Evolutionary conservation across 2,329 filamentous ascomycete genomes (phyloP), one percentile per base, ranked within the genome.

Genomic region (Penicillium fuscoglaucum): DNA sequence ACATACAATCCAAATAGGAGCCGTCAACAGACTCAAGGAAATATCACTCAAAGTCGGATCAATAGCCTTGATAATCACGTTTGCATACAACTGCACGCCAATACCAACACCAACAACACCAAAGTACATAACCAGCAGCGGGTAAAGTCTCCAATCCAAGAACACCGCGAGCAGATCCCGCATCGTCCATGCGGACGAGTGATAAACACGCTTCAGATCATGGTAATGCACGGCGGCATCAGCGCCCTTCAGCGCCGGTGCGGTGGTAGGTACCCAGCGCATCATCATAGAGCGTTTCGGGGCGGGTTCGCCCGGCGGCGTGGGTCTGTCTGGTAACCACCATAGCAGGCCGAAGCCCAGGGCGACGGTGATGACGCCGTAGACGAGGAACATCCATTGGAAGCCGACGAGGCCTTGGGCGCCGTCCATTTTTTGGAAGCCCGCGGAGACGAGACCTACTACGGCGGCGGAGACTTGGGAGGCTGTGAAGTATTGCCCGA

Each of bases 61-160:
- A 69, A 95, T 95, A 10, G 87, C 85, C 17, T 84, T 82, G 68
- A 96, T 95, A 67, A 96, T 96, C 64, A 96, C 86, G 3, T 88
- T 93, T 33, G 89, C 90, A 70, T 96, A 96, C 47, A 90, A 85
- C 76, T 96, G 91, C 0, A 91, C 92, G 45, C 91, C 92, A 61
- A 96, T 96, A 9, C 92, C 92, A 3, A 96, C 92, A 24, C 92
- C 92, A 1, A 96, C 92, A 3, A 96, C 92, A 21, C 92, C 92
- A 77, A 96, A 96, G 77, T 96, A 96, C 92, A 96, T 96, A 53
- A 96, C 71, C 1, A 88, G 83, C 64, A 96, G 76, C 1, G 92
- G 92, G 89, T 91, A 96, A 19, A 96, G 81, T 3, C 91, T 85
- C 92, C 91, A 96, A 75, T 96, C 92, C 37, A 90, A 80, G 31